Conservation (phyloP, 2,329 filamentous ascomycete genomes). For the Aspergillus brunneoviolaceus region DNA sequence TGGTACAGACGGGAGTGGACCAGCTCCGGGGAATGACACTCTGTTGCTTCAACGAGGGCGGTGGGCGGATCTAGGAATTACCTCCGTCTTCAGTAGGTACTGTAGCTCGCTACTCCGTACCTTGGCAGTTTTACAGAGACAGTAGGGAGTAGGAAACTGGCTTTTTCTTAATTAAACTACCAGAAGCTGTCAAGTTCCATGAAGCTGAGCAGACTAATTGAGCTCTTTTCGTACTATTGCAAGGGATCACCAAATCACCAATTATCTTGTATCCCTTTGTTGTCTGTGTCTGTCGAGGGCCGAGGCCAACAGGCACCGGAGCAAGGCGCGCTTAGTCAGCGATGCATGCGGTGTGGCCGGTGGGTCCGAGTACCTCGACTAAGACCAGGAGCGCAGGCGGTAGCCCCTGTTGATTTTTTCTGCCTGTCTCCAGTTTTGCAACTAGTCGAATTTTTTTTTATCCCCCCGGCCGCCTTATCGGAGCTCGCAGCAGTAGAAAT, state of each 20-base stretch:
- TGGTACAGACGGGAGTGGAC: not conserved
- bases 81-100: not conserved
- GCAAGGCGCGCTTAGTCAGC: not conserved
- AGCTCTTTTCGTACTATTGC: too few relatives aligned
- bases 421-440: slow-evolving; percentile 31
- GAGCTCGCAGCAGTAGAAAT: slow-evolving; percentile 25
- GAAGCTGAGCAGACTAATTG: too few relatives aligned
- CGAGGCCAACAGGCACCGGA: not conserved
- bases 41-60: not conserved
- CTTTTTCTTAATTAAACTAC: too few relatives aligned
- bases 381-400: slow-evolving; percentile 26
- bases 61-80: not conserved
- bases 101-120: not conserved
- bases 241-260: too few relatives aligned
- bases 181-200: too few relatives aligned
- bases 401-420: slow-evolving; percentile 20
- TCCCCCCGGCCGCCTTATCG: slow-evolving; percentile 25
- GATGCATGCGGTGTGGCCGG: not conserved
- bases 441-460: slow-evolving; percentile 23
- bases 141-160: too few relatives aligned
- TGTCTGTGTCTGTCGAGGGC: too few relatives aligned
- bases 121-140: too few relatives aligned
- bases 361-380: slow-evolving; percentile 16
- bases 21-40: not conserved
- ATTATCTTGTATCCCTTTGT: not conserved